These are phyloP conservation scores for Lactuca sativa DNA, from an alignment of 129 eudicot species.

Conservation along the genomic window DNA sequence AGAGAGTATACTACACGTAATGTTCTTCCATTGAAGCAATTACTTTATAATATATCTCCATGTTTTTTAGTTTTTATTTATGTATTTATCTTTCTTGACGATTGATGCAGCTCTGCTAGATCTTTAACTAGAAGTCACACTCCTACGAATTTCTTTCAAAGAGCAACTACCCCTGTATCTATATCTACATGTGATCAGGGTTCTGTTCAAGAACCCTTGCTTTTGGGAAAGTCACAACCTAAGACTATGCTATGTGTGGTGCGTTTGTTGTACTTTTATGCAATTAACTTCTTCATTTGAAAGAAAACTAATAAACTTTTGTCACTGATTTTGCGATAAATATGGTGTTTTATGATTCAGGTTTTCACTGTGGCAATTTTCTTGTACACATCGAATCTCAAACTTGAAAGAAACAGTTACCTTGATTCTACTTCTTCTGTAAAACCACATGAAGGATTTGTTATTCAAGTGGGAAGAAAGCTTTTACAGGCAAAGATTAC, in stretches of 20 bases:
- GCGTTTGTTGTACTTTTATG: slow-evolving; percentile 22
- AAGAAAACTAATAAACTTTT: not conserved
- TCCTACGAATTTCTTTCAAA: slow-evolving; percentile 50
- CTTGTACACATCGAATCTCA: slow-evolving; percentile 42
- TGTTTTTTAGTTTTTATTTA: not conserved
- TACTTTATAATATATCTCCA: not conserved
- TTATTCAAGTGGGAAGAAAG: slow-evolving; percentile 60
- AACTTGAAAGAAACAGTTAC: slow-evolving; percentile 26
- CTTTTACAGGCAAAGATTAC: slow-evolving; percentile 47
- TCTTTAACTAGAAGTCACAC: slow-evolving; percentile 65
- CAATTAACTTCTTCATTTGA: not conserved
- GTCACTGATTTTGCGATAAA: slow-evolving; percentile 1
- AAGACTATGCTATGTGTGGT: slow-evolving; percentile 71
- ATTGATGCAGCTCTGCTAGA: slow-evolving; percentile 85
- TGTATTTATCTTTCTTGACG: slow-evolving; percentile 10
- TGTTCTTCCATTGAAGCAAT: slow-evolving; percentile 13
- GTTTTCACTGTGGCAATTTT: slow-evolving; percentile 47
- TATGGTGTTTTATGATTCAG: slow-evolving; percentile 34
- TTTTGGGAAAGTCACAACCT: slow-evolving; percentile 42
- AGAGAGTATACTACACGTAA: slow-evolving; percentile 63
- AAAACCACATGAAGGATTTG: slow-evolving; percentile 38
- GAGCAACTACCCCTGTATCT: slow-evolving; percentile 15
- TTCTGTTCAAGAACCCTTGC: slow-evolving; percentile 54
- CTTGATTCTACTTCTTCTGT: slow-evolving; percentile 18
- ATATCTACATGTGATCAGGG: slow-evolving; percentile 22